Evolutionary conservation across 2,329 filamentous ascomycete species (phyloP).

Genomic region (Sclerotiophoma versabilis): DNA sequence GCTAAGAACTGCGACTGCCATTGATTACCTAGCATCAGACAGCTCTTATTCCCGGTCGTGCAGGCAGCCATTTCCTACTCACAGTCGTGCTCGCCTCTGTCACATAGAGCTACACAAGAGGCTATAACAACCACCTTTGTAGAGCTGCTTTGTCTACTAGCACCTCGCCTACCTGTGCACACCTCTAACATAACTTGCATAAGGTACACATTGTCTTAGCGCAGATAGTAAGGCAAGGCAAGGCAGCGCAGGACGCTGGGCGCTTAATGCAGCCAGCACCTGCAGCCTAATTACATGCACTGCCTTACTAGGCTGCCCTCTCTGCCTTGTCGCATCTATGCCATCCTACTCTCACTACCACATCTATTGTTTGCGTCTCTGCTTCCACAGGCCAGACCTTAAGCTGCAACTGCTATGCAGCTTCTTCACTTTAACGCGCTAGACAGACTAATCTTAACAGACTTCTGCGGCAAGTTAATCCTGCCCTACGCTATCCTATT

Average conservation of each 20-base stretch:
- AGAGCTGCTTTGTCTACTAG: neutral
- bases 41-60: neutral
- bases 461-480: conserved; percentile 21
- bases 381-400: neutral
- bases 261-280: neutral
- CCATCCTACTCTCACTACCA: neutral
- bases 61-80: neutral
- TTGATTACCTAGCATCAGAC: too few species aligned
- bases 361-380: neutral
- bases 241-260: neutral
- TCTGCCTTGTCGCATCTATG: neutral
- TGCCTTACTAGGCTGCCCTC: conserved; percentile 5
- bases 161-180: conserved; percentile 5
- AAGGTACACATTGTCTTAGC: neutral
- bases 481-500: conserved; percentile 46
- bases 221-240: neutral
- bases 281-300: conserved; percentile 14
- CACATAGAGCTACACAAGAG: conserved; percentile 2
- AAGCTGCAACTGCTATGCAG: conserved; percentile 6
- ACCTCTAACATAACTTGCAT: neutral
- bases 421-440: conserved; percentile 20
- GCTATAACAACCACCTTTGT: neutral
- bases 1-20: neutral
- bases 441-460: conserved; percentile 18
- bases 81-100: neutral